Evolutionary conservation across 2,329 filamentous ascomycete genomes (phyloP).

Genomic region (Claviceps citrina): DNA sequence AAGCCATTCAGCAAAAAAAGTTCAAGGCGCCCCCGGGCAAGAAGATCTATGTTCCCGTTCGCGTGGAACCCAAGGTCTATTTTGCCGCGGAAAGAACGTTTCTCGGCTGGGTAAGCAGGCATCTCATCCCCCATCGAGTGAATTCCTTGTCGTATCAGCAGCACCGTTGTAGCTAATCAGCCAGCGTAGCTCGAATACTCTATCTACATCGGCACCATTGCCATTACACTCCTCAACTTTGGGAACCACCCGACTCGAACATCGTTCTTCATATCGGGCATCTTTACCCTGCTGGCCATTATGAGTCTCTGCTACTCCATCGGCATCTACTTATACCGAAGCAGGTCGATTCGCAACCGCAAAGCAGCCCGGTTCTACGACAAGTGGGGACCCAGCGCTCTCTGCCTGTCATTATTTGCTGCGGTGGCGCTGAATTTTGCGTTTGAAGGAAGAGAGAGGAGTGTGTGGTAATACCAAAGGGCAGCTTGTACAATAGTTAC

Average conservation of each 20-base stretch:
- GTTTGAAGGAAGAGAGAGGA: slow-evolving; percentile 51
- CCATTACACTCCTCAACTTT: slow-evolving; percentile 72
- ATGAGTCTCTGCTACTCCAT: slow-evolving; percentile 70
- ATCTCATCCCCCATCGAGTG: too few species aligned
- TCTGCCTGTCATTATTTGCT: slow-evolving; percentile 58
- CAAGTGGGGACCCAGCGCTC: slow-evolving; percentile 62
- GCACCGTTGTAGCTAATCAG: slow-evolving; percentile 8
- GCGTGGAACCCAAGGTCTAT: slow-evolving; percentile 94
- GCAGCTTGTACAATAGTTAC: too few species aligned
- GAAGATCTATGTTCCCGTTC: slow-evolving; percentile 88
- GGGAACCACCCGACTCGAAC: slow-evolving; percentile 39
- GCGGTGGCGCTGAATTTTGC: slow-evolving; percentile 70
- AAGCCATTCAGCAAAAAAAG: slow-evolving; percentile 40
- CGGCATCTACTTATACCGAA: slow-evolving; percentile 74
- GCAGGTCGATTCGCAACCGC: slow-evolving; percentile 66
- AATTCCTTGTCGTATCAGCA: too few species aligned
- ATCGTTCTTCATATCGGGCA: slow-evolving; percentile 54
- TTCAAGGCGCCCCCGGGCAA: slow-evolving; percentile 68
- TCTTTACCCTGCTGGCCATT: slow-evolving; percentile 71
- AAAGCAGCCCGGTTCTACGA: slow-evolving; percentile 87
- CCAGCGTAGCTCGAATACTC: slow-evolving; percentile 68
- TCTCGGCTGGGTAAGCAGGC: slow-evolving; percentile 82
- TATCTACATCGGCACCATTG: slow-evolving; percentile 82
- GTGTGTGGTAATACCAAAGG: slow-evolving; percentile 39
- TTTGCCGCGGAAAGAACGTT: slow-evolving; percentile 95